Evolutionary conservation across 805 yeast genomes (phyloP).

Genomic region (Starmerella kuoi): DNA sequence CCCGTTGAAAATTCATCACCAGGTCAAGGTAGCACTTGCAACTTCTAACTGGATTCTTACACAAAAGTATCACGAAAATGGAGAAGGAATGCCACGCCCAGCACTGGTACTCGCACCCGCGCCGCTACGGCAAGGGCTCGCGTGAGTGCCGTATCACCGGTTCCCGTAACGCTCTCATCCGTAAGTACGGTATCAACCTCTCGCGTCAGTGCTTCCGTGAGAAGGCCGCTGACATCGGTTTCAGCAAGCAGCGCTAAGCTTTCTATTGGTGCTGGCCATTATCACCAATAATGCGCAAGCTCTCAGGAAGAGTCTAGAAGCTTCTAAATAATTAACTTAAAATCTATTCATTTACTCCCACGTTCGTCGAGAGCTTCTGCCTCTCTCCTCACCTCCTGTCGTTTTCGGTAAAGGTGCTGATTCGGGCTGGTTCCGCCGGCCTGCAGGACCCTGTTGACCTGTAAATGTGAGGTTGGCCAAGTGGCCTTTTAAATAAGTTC

Average conservation of each 20-base stretch:
- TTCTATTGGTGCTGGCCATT: not conserved
- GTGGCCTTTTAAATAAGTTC: no score
- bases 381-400: no score
- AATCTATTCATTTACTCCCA: no score
- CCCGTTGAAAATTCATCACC: slow-evolving; percentile 15
- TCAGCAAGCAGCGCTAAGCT: slow-evolving; percentile 91
- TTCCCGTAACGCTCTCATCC: slow-evolving; percentile 97
- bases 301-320: not conserved
- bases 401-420: no score
- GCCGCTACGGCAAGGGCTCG: slow-evolving; percentile 99
- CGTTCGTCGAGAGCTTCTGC: no score
- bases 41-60: not conserved
- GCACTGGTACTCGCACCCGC: slow-evolving; percentile 99
- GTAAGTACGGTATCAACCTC: slow-evolving; percentile 99
- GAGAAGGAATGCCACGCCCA: slow-evolving; percentile 20
- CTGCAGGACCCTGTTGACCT: no score
- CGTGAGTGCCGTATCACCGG: slow-evolving; percentile 99
- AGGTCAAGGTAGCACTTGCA: not conserved
- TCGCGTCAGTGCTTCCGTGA: slow-evolving; percentile 99
- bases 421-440: no score
- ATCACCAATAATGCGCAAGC: no score
- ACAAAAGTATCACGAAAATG: slow-evolving; percentile 13
- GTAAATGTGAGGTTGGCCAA: no score
- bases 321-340: no score
- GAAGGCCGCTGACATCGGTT: slow-evolving; percentile 97